A percentile compares a stretch with the other conserved stretches of the same genome.
These are phyloP conservation scores for Aegilops umbellulata DNA, from an alignment of 176 grass and related monocot genomes.

Conservation along the genomic window DNA sequence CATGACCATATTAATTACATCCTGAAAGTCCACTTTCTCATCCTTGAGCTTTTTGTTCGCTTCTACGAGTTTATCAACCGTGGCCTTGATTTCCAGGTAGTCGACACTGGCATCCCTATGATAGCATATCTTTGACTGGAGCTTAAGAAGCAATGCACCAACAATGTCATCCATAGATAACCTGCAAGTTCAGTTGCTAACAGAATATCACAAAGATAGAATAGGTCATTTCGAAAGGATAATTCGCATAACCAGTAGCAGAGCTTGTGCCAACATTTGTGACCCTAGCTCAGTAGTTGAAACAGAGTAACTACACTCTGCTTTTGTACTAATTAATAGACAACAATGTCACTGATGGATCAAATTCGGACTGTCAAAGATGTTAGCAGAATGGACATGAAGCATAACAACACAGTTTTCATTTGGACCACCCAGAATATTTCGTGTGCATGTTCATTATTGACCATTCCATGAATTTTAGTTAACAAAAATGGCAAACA, in stretches of 20 bases:
- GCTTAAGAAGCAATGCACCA: background rate
- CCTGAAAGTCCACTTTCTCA: background rate
- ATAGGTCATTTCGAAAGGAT: background rate
- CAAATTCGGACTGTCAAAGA: background rate
- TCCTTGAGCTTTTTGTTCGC: slow-evolving; percentile 19
- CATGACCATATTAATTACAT: background rate
- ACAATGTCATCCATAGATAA: background rate
- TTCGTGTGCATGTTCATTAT: background rate
- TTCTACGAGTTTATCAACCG: background rate
- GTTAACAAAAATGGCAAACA: no score
- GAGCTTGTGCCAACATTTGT: background rate
- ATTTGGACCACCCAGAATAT: background rate
- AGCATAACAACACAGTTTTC: background rate
- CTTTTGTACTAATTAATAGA: background rate
- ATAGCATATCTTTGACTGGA: slow-evolving; percentile 12
- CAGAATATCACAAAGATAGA: background rate
- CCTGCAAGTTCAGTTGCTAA: background rate
- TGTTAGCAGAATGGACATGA: background rate
- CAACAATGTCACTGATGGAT: background rate
- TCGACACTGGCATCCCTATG: background rate
- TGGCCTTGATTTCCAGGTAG: slow-evolving; percentile 1
- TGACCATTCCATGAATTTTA: no score
- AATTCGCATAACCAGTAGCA: background rate
- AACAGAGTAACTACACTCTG: background rate
- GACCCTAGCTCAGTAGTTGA: background rate